A percentile compares a stretch with the other conserved stretches of the same genome.
Evolutionary conservation across 306 rosid genomes (phyloP).

Genomic region (Leucaena leucocephala): DNA sequence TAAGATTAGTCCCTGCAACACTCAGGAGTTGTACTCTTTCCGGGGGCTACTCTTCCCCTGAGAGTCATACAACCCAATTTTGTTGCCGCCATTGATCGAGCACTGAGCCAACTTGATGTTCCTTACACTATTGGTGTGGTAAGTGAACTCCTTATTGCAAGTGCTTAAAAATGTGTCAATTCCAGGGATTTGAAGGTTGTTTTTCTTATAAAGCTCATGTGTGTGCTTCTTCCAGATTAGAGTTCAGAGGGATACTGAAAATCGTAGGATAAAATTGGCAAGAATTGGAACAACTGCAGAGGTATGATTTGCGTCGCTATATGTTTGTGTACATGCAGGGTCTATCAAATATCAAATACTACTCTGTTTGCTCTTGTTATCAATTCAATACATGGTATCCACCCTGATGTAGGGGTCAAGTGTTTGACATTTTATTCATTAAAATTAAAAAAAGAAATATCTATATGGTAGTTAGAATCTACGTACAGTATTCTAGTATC

Average conservation of each 20-base stretch:
- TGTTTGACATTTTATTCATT: slow-evolving; percentile 12
- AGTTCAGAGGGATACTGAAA: slow-evolving; percentile 47
- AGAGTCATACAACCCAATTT: slow-evolving; percentile 69
- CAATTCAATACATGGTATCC: slow-evolving; percentile 16
- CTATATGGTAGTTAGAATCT: slow-evolving; percentile 25
- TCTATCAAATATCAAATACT: slow-evolving; percentile 9
- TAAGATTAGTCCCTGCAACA: slow-evolving; percentile 28
- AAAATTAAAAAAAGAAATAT: slow-evolving; percentile 6
- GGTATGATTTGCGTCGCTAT: slow-evolving; percentile 46
- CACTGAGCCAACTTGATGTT: slow-evolving; percentile 64
- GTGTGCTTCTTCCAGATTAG: slow-evolving; percentile 57
- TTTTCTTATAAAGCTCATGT: slow-evolving; percentile 11
- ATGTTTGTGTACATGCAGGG: slow-evolving; percentile 20
- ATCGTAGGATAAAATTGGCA: slow-evolving; percentile 47
- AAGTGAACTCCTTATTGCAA: slow-evolving; percentile 46
- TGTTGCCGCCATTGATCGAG: slow-evolving; percentile 71
- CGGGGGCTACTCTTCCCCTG: slow-evolving; percentile 86
- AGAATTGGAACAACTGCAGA: slow-evolving; percentile 90
- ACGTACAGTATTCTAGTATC: slow-evolving; percentile 16
- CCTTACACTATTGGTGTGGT: slow-evolving; percentile 90
- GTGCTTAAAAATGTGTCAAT: slow-evolving; percentile 20
- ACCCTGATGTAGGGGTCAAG: not conserved
- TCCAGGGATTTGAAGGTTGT: slow-evolving; percentile 28
- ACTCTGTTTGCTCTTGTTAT: slow-evolving; percentile 6
- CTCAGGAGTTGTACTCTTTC: slow-evolving; percentile 94